Conservation (phyloP, 306 rosid genomes). For the Dalbergia cochinchinensis region DNA sequence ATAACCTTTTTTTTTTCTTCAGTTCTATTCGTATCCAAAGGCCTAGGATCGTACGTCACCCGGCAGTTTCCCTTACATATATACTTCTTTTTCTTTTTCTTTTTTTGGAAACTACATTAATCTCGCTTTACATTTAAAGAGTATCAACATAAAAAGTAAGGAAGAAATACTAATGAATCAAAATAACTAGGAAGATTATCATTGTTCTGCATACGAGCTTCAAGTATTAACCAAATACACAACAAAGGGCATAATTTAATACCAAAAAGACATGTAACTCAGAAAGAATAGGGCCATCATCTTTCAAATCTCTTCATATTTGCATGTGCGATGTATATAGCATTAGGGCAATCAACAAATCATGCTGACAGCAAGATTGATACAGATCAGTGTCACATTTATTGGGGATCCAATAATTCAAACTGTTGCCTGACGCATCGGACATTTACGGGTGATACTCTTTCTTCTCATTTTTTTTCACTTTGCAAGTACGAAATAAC, state of each 20-base stretch:
- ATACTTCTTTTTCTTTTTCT: too few species aligned
- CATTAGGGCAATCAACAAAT: slow-evolving; percentile 1
- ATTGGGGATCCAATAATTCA: slow-evolving; percentile 15
- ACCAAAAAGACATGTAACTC: background rate
- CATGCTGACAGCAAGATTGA: background rate
- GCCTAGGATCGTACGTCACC: too few species aligned
- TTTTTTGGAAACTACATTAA: too few species aligned
- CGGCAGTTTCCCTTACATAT: too few species aligned
- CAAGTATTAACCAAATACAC: background rate
- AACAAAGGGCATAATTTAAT: too few species aligned
- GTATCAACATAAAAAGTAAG: too few species aligned
- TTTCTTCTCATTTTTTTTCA: background rate
- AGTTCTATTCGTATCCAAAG: too few species aligned
- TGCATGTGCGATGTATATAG: background rate
- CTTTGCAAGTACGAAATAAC: background rate
- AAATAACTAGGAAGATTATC: background rate
- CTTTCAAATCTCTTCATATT: background rate
- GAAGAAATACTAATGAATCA: background rate
- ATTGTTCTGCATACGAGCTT: background rate
- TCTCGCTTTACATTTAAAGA: too few species aligned
- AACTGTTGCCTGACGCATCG: background rate
- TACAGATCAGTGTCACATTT: background rate
- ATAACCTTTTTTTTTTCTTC: too few species aligned
- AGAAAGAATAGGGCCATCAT: background rate
- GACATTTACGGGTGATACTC: background rate